A percentile compares a stretch with the other conserved stretches of the same genome.
Conservation (phyloP, 2,329 filamentous ascomycete species). For the Leptographium flavum region DNA sequence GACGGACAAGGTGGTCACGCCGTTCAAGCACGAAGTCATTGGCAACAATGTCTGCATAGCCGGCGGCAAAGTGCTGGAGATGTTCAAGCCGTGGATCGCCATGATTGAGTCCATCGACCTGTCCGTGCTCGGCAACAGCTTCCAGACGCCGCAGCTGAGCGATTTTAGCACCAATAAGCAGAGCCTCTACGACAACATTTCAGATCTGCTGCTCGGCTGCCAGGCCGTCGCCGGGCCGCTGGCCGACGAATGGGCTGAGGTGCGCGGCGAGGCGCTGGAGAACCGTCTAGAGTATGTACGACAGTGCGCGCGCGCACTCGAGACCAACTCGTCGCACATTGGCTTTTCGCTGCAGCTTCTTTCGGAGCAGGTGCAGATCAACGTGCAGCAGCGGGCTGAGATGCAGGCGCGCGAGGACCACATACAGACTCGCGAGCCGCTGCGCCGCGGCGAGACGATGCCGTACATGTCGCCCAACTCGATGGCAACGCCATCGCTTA, state of each 20-base stretch:
- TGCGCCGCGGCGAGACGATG: conserved; percentile 45
- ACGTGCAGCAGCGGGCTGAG: conserved; percentile 33
- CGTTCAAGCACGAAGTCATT: conserved; percentile 62
- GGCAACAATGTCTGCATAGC: conserved; percentile 70
- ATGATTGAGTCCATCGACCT: conserved; percentile 88
- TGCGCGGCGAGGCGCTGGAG: conserved; percentile 80
- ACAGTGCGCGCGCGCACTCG: conserved; percentile 62
- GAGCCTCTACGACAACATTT: conserved; percentile 81
- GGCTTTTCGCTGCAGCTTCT: conserved; percentile 78
- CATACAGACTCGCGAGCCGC: conserved; percentile 29
- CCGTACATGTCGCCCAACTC: conserved; percentile 26
- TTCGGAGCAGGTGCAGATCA: conserved; percentile 60
- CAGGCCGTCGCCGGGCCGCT: conserved; percentile 85
- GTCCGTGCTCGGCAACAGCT: conserved; percentile 58
- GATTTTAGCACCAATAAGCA: conserved; percentile 91
- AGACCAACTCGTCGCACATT: conserved; percentile 76
- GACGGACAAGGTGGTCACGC: conserved; percentile 69
- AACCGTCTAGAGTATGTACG: conserved; percentile 72
- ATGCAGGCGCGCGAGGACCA: conserved; percentile 29
- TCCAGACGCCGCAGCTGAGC: conserved; percentile 70
- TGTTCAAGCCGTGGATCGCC: conserved; percentile 79
- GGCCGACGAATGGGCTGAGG: conserved; percentile 88
- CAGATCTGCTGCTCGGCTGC: conserved; percentile 74
- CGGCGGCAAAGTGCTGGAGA: conserved; percentile 69
- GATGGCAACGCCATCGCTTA: conserved; percentile 8